phyloP scores from a whole-genome alignment of 495 filamentous ascomycete genomes.

The Thozetella sp. region DNA sequence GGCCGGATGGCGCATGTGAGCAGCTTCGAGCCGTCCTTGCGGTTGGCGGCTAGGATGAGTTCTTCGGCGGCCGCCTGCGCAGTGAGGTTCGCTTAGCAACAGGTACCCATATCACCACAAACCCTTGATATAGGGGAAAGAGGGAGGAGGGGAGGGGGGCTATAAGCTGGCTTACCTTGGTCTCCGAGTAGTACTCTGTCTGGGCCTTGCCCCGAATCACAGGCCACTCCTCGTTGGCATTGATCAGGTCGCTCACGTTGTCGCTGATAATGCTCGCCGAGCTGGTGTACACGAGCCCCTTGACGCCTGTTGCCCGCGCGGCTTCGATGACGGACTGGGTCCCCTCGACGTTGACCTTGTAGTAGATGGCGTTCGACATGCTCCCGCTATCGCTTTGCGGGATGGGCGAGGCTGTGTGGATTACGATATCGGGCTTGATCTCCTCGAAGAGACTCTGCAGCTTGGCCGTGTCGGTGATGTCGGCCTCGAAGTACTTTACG shows the following conservation, averaged over 20 bases:
- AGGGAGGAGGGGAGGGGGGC: not conserved
- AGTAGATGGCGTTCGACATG: conserved; percentile 61
- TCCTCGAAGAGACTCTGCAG: conserved; percentile 68
- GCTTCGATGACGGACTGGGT: conserved; percentile 79
- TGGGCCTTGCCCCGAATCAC: conserved; percentile 70
- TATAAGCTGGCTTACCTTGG: conserved; percentile 58
- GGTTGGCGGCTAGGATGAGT: conserved; percentile 83
- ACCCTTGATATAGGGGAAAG: not conserved
- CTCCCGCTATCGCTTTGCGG: conserved; percentile 44
- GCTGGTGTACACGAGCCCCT: conserved; percentile 93
- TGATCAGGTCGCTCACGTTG: conserved; percentile 76
- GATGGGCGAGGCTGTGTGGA: conserved; percentile 88
- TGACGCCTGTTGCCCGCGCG: conserved; percentile 74
- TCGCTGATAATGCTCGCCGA: conserved; percentile 88
- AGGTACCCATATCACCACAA: not conserved
- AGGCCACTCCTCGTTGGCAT: conserved; percentile 88
- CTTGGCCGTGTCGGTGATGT: conserved; percentile 75
- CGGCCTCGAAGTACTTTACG: conserved; percentile 79
- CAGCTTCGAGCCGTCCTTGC: conserved; percentile 60
- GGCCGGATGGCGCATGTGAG: conserved; percentile 82
- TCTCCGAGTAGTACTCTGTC: conserved; percentile 89
- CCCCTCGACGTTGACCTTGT: conserved; percentile 92
- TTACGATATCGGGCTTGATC: conserved; percentile 82
- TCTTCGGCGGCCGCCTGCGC: conserved; percentile 83
- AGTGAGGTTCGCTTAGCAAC: conserved; percentile 10